Evolutionary conservation across 140 eudicot genomes (phyloP).

Genomic region (Cichorium intybus): DNA sequence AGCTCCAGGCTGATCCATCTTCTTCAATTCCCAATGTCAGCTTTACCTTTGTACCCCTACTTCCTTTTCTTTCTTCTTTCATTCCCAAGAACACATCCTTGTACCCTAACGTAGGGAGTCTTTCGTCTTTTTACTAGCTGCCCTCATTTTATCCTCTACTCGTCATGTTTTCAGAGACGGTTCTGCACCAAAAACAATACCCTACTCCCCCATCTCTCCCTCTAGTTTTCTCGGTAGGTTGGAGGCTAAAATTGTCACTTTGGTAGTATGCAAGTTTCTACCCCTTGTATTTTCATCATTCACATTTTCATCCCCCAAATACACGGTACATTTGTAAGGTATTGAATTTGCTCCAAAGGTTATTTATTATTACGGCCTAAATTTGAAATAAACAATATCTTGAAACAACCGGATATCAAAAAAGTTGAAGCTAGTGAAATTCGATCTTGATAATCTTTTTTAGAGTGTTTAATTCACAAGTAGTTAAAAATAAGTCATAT

Average conservation of each 20-base stretch:
- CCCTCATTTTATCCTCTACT: conserved; percentile 30
- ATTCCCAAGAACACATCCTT: conserved; percentile 51
- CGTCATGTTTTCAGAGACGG: conserved; percentile 81
- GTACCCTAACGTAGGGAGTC: conserved; percentile 32
- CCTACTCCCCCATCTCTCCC: conserved; percentile 10
- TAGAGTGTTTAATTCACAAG: no score
- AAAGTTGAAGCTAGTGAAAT: no score
- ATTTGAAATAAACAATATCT: no score
- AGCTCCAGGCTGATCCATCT: conserved; percentile 18
- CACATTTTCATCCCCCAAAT: background rate
- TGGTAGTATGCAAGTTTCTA: background rate
- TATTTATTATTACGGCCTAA: no score
- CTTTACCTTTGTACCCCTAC: conserved; percentile 7
- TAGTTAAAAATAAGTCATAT: no score
- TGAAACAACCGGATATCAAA: no score
- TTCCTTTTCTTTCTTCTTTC: conserved; percentile 30
- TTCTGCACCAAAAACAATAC: conserved; percentile 77
- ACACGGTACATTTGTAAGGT: background rate
- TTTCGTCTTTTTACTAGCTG: conserved; percentile 35
- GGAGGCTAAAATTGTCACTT: background rate
- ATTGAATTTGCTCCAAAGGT: background rate
- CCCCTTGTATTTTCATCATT: conserved; percentile 1
- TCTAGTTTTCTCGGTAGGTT: conserved; percentile 25
- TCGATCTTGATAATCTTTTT: no score
- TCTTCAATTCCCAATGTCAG: conserved; percentile 12